Evolutionary conservation across 139 green algal genomes (phyloP).

Genomic region (Tetratostichococcus sp.): DNA sequence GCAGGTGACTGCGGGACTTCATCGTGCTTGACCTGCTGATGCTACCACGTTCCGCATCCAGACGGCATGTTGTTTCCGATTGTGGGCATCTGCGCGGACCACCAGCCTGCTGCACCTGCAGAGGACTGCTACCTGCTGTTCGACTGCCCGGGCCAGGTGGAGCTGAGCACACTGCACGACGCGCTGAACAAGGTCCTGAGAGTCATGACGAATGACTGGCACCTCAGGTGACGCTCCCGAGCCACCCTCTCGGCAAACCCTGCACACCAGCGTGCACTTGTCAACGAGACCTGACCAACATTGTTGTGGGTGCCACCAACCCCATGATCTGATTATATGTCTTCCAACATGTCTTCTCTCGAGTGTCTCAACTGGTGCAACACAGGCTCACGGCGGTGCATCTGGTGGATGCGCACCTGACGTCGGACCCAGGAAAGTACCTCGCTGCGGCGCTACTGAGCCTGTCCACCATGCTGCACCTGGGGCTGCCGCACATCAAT

Average conservation of each 20-base stretch:
- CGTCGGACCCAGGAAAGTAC: slow-evolving; percentile 64
- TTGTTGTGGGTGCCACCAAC: no score
- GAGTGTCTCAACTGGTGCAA: no score
- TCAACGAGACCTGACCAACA: no score
- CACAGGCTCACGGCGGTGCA: slow-evolving; percentile 52
- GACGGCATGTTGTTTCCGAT: no score
- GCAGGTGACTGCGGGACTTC: slow-evolving; percentile 44
- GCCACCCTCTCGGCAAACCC: no score
- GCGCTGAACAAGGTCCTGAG: slow-evolving; percentile 45
- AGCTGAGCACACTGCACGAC: slow-evolving; percentile 65
- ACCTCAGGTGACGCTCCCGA: slow-evolving; percentile 6
- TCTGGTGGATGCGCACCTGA: slow-evolving; percentile 82
- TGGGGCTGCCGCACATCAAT: slow-evolving; percentile 81
- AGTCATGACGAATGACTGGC: slow-evolving; percentile 10
- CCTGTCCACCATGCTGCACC: slow-evolving; percentile 71
- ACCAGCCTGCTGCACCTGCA: slow-evolving; percentile 34
- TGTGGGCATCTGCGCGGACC: no score
- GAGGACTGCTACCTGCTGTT: slow-evolving; percentile 76
- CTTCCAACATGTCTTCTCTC: no score
- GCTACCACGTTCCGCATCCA: no score
- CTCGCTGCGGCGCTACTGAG: slow-evolving; percentile 74
- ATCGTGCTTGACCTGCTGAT: no score
- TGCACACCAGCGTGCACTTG: no score
- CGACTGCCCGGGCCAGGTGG: slow-evolving; percentile 82
- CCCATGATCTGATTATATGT: no score